Percentiles rank a stretch among this genome's conserved stretches.
These are phyloP conservation scores for Dovyalis caffra DNA, from an alignment of 345 rosid species.

Conservation along the genomic window DNA sequence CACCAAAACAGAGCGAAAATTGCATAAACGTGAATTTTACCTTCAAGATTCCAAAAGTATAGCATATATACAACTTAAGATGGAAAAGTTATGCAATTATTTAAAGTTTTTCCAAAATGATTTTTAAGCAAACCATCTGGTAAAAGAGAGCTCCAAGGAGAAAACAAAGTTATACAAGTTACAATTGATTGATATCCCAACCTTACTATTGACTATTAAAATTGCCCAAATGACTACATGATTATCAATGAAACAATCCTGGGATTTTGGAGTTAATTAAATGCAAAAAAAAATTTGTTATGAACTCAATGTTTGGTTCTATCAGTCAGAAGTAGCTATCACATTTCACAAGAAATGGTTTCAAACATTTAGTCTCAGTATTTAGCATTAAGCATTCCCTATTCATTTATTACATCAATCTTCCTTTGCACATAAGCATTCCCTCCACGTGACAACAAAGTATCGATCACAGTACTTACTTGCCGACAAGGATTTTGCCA, in stretches of 20 bases:
- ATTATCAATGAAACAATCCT: background rate
- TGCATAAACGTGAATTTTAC: background rate
- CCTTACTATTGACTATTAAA: background rate
- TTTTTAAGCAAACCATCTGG: background rate
- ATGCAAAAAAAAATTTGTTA: background rate
- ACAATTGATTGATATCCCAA: background rate
- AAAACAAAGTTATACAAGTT: background rate
- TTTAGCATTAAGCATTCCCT: conserved; percentile 2
- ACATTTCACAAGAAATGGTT: background rate
- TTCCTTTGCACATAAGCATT: conserved; percentile 2
- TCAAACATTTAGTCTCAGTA: background rate
- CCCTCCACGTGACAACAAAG: background rate
- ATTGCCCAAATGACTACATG: background rate
- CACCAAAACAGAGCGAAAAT: background rate
- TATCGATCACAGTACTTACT: conserved; percentile 40
- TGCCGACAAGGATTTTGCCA: conserved; percentile 79
- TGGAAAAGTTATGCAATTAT: background rate
- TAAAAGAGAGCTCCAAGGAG: background rate
- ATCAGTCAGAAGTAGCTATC: background rate
- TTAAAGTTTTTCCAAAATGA: background rate
- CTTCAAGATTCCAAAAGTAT: background rate
- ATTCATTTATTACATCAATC: background rate
- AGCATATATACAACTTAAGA: background rate
- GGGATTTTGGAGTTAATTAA: background rate
- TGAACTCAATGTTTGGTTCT: background rate